Evolutionary conservation across 2,329 filamentous ascomycete species (phyloP).

Genomic region (Gaeumannomyces tritici): DNA sequence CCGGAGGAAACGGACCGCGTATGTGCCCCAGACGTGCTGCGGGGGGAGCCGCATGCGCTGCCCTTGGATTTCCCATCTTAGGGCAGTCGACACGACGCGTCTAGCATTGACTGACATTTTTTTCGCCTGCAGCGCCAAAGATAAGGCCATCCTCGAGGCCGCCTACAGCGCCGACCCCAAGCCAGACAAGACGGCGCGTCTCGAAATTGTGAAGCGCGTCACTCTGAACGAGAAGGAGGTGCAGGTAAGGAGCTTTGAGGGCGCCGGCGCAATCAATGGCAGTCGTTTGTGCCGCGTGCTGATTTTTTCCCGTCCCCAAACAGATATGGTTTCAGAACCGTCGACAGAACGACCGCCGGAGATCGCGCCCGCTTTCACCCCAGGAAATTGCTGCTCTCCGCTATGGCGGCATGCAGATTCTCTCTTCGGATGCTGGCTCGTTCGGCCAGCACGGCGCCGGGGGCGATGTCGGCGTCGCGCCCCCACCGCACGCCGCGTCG

Average conservation of each 20-base stretch:
- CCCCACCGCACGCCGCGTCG: slow-evolving; percentile 2
- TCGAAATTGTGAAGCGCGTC: slow-evolving; percentile 75
- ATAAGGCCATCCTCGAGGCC: slow-evolving; percentile 79
- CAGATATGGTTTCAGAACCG: slow-evolving; percentile 98
- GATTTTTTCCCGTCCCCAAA: background rate
- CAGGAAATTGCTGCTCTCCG: slow-evolving; percentile 61
- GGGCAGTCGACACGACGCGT: slow-evolving; percentile 1
- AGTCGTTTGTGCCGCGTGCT: background rate
- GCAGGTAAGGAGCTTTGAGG: slow-evolving; percentile 55
- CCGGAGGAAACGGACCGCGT: slow-evolving; percentile 56
- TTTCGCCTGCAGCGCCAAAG: slow-evolving; percentile 55
- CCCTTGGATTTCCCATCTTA: background rate
- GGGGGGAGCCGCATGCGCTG: background rate
- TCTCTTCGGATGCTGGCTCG: slow-evolving; percentile 34
- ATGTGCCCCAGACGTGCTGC: slow-evolving; percentile 20
- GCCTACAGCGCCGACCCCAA: slow-evolving; percentile 81
- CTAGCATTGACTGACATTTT: slow-evolving; percentile 1
- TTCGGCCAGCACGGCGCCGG: slow-evolving; percentile 8
- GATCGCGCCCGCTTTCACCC: slow-evolving; percentile 71
- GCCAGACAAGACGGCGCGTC: slow-evolving; percentile 80
- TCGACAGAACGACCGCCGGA: slow-evolving; percentile 83
- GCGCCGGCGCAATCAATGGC: background rate
- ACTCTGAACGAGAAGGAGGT: slow-evolving; percentile 92
- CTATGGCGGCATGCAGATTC: slow-evolving; percentile 42
- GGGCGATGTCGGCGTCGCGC: background rate